These are phyloP conservation scores for Tolypocladium album DNA, from an alignment of 2,329 filamentous ascomycete species.

Conservation along the genomic window DNA sequence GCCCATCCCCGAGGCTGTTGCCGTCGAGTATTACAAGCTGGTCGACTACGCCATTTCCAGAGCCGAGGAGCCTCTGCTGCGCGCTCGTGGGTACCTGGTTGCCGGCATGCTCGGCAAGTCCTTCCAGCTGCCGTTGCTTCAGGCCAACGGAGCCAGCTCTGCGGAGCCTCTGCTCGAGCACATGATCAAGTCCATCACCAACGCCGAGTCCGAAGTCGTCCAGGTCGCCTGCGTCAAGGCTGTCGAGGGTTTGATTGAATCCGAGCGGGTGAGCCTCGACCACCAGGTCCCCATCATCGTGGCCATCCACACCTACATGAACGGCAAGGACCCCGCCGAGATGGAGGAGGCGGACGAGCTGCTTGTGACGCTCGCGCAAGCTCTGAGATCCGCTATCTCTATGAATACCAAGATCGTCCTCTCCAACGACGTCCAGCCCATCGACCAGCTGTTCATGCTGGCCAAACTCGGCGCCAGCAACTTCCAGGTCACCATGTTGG, in stretches of 20 bases:
- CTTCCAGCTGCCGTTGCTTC: slow-evolving; percentile 46
- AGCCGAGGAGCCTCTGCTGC: slow-evolving; percentile 61
- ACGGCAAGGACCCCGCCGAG: slow-evolving; percentile 69
- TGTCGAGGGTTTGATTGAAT: slow-evolving; percentile 55
- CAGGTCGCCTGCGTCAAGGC: slow-evolving; percentile 87
- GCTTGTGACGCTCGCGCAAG: slow-evolving; percentile 80
- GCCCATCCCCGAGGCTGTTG: slow-evolving; percentile 56
- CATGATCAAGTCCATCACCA: slow-evolving; percentile 63
- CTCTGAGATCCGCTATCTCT: slow-evolving; percentile 71
- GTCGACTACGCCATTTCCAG: slow-evolving; percentile 67
- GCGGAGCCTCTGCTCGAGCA: slow-evolving; percentile 48
- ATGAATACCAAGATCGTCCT: slow-evolving; percentile 69
- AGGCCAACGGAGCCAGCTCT: not conserved
- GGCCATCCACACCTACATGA: slow-evolving; percentile 64
- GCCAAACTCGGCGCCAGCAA: slow-evolving; percentile 82
- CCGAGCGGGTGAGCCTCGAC: slow-evolving; percentile 38
- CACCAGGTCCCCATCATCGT: slow-evolving; percentile 50
- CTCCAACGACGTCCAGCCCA: slow-evolving; percentile 58
- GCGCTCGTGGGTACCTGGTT: slow-evolving; percentile 78
- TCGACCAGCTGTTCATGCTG: slow-evolving; percentile 78
- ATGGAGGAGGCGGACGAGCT: slow-evolving; percentile 85
- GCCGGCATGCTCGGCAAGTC: slow-evolving; percentile 70
- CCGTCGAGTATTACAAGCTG: slow-evolving; percentile 67
- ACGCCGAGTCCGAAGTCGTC: slow-evolving; percentile 75
- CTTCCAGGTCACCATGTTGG: slow-evolving; percentile 80